Evolutionary conservation across 306 rosid genomes (phyloP), one percentile per base, ranked within the genome.

Genomic region (Rosa lucieae): DNA sequence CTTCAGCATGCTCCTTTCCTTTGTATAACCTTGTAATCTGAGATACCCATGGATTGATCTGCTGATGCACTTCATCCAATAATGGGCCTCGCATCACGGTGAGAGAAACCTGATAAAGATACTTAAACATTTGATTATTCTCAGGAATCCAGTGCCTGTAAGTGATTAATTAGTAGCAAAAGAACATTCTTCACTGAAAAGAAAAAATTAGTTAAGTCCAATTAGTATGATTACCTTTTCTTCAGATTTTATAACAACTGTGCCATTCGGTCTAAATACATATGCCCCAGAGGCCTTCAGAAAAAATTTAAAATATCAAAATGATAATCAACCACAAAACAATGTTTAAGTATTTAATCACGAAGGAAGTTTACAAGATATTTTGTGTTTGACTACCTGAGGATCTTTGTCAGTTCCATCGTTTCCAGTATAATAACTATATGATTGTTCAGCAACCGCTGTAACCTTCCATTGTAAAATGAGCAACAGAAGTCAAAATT

Each of bases 201-300:
- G 21, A 56, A 75, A 51, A 46, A 1, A 67, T 77, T 58, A 13
- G 37, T 47, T 21, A 14, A 35, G 5, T 62, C 15, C 39, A 17
- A 17, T 75, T 15, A 37, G 8, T 59, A 12, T 40, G 52, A 47
- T 70, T 77, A 86, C 89, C 86, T 80, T 85, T 74, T 32, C 18
- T 58, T 80, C 84, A 47, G 86, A 78, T 53, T 74, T 78, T 59
- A 85, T 79, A 14, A 72, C 66, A 67, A 79, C 51, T 18, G 88
- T 82, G 70, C 63, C 47, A 79, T 85, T 85, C 18, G 88, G 89
- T 53, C 86, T 82, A 59, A 86, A 86, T 9, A 86, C 84, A 80
- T 86, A 86, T 56, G 89, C 89, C 76, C 89, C 89, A 73, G 89
- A 86, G 26, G 89, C 89, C 89, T 86, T 72, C 71, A 75, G 63